A percentile compares a stretch with the other conserved stretches of the same genome.
These are phyloP conservation scores for Penstemon davidsonii DNA, from an alignment of 257 asterid species.

Conservation along the genomic window DNA sequence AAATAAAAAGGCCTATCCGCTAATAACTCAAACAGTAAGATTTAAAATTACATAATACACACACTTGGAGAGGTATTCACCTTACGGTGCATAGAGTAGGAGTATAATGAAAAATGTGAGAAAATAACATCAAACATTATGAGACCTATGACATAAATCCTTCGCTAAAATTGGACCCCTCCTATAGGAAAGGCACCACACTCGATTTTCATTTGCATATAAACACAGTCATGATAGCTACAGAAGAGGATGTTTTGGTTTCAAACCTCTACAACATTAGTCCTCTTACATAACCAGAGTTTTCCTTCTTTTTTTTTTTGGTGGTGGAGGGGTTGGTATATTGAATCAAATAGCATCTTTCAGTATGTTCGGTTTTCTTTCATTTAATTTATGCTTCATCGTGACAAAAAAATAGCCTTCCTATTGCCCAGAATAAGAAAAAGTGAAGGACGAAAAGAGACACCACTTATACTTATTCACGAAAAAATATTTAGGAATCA, in stretches of 20 bases:
- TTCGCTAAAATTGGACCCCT: neutral
- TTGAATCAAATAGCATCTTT: too few relatives aligned
- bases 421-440: constrained; percentile 1
- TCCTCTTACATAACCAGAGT: too few relatives aligned
- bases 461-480: neutral
- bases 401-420: neutral
- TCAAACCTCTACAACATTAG: too few relatives aligned
- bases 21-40: neutral
- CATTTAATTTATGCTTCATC: too few relatives aligned
- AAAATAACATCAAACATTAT: neutral
- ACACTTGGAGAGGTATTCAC: neutral
- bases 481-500: constrained; percentile 1
- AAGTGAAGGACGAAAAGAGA: neutral
- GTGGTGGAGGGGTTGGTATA: too few relatives aligned
- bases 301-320: too few relatives aligned
- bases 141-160: neutral
- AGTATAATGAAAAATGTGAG: neutral
- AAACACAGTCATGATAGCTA: constrained; percentile 10
- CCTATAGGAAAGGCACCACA: constrained; percentile 7
- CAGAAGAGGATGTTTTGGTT: neutral
- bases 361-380: too few relatives aligned
- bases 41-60: neutral
- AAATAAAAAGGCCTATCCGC: neutral
- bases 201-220: neutral
- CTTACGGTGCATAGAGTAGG: neutral